A percentile compares a stretch with the other conserved stretches of the same genome.
Conservation (phyloP, 2,329 filamentous ascomycete genomes). For the Colletotrichum sp. region DNA sequence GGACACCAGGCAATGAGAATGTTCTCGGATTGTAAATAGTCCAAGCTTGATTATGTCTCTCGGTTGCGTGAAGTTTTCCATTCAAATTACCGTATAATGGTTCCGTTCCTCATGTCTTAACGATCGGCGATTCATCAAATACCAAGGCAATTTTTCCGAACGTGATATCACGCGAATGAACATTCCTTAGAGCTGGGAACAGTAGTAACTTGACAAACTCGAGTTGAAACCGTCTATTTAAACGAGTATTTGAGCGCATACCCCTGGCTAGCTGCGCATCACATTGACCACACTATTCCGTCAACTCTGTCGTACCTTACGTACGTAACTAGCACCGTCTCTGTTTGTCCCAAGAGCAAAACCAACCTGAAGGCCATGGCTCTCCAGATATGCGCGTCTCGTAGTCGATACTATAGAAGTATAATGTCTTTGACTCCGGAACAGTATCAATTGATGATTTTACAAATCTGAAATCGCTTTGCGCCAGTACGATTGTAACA, state of each 20-base stretch:
- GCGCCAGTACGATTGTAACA: background rate
- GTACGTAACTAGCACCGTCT: background rate
- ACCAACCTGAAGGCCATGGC: background rate
- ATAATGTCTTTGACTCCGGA: fast-evolving
- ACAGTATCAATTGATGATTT: background rate
- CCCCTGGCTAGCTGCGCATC: background rate
- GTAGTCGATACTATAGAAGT: too few relatives aligned
- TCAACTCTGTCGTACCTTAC: background rate
- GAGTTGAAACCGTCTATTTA: background rate
- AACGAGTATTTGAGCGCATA: background rate
- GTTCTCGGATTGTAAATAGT: fast-evolving
- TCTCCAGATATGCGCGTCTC: too few relatives aligned
- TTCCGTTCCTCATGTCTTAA: background rate
- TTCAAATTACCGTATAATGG: fast-evolving
- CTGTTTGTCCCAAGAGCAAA: background rate
- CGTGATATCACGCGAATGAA: background rate
- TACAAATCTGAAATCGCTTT: background rate
- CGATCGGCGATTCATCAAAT: background rate
- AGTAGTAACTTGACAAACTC: background rate
- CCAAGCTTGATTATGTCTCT: background rate
- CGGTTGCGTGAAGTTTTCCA: background rate
- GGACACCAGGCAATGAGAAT: too few relatives aligned
- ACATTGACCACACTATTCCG: background rate
- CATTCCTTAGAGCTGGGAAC: background rate
- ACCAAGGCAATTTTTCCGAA: background rate